These are phyloP conservation scores for Andrographis paniculata DNA, from an alignment of 305 asterid genomes.

Conservation along the genomic window DNA sequence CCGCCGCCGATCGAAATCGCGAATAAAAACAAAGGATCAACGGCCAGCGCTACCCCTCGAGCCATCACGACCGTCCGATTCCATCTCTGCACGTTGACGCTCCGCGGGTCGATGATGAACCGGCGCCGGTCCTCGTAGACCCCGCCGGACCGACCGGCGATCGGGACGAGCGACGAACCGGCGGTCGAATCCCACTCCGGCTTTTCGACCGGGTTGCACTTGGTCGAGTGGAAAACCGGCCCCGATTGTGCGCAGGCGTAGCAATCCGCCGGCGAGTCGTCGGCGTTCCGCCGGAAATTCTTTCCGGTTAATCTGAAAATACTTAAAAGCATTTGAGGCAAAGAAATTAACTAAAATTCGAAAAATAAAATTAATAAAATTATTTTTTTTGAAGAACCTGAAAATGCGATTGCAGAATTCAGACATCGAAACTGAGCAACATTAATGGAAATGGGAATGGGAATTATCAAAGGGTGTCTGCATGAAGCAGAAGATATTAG, in stretches of 20 bases:
- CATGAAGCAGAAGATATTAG: too few relatives aligned
- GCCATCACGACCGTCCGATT: constrained; percentile 74
- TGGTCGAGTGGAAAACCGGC: constrained; percentile 93
- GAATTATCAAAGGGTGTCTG: too few relatives aligned
- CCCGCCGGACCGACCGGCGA: constrained; percentile 33
- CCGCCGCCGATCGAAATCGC: constrained; percentile 67
- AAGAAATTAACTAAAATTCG: too few relatives aligned
- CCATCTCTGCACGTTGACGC: constrained; percentile 77
- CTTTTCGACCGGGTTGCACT: constrained; percentile 59
- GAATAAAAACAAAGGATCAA: constrained; percentile 88
- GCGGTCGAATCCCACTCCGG: constrained; percentile 94
- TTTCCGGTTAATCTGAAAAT: too few relatives aligned
- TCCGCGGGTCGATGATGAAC: constrained; percentile 67
- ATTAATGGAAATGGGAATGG: too few relatives aligned
- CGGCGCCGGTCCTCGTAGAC: background rate
- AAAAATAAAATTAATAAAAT: too few relatives aligned
- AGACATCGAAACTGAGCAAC: too few relatives aligned
- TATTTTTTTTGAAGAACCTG: too few relatives aligned
- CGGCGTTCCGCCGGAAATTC: too few relatives aligned
- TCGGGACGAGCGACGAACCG: constrained; percentile 73
- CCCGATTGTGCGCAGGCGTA: constrained; percentile 85
- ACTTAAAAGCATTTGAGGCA: too few relatives aligned
- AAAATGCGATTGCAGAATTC: too few relatives aligned
- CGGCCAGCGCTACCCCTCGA: constrained; percentile 92
- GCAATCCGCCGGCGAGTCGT: constrained; percentile 41